Conservation (phyloP, 441 rosid genomes). For the Caryocar brasiliense region DNA sequence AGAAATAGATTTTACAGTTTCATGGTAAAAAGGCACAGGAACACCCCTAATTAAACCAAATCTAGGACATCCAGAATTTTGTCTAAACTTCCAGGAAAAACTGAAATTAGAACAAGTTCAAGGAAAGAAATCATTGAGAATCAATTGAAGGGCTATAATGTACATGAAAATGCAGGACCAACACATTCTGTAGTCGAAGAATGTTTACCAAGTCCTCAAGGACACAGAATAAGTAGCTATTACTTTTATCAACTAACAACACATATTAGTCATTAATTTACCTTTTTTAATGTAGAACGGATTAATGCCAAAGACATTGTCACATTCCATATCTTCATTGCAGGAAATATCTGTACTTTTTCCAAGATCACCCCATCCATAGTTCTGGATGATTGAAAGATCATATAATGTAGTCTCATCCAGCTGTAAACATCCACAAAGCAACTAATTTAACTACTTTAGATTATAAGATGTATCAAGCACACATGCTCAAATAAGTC, state of each 20-base stretch:
- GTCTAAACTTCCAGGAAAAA: background rate
- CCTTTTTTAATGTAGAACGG: constrained; percentile 88
- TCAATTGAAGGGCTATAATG: background rate
- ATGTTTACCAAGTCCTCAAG: background rate
- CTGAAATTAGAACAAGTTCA: background rate
- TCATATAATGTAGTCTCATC: constrained; percentile 17
- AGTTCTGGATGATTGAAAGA: constrained; percentile 53
- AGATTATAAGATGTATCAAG: too few species aligned
- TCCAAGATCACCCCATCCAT: constrained; percentile 72
- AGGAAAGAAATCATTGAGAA: background rate
- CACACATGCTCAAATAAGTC: too few species aligned
- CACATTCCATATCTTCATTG: constrained; percentile 39
- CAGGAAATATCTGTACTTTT: constrained; percentile 21
- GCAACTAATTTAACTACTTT: too few species aligned
- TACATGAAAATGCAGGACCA: too few species aligned
- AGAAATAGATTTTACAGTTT: background rate
- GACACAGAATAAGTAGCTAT: background rate
- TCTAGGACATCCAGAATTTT: background rate
- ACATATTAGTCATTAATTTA: constrained; percentile 12
- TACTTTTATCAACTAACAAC: background rate
- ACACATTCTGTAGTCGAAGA: too few species aligned
- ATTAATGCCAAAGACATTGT: constrained; percentile 52
- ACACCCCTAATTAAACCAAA: background rate
- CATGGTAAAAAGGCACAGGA: background rate
- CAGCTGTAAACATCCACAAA: constrained; percentile 26